These are phyloP conservation scores for Cymodocea nodosa DNA, from an alignment of 116 monocot species.

Conservation along the genomic window DNA sequence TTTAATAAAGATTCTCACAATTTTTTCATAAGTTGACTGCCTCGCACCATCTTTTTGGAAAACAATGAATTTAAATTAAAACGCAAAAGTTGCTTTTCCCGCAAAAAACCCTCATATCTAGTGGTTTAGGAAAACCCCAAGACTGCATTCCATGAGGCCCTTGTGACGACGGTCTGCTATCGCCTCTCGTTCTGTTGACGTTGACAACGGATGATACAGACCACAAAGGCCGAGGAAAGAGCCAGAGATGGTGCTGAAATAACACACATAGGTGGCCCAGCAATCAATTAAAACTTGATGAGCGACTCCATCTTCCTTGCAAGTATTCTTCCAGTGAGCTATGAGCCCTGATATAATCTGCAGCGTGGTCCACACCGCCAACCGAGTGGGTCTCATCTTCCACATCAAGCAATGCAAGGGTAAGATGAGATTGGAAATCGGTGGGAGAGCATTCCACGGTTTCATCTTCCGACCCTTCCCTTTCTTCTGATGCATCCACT, in stretches of 20 bases:
- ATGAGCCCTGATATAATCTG: slow-evolving; percentile 15
- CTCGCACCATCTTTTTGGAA: too few relatives aligned
- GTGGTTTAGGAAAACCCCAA: too few relatives aligned
- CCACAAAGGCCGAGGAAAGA: neutral
- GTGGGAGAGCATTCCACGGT: neutral
- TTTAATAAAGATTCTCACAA: too few relatives aligned
- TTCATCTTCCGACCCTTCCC: slow-evolving; percentile 14
- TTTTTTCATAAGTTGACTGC: too few relatives aligned
- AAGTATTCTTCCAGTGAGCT: slow-evolving; percentile 27
- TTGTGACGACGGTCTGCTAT: too few relatives aligned
- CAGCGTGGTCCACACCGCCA: slow-evolving; percentile 20
- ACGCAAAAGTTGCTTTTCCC: too few relatives aligned
- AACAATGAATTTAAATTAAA: too few relatives aligned
- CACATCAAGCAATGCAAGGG: slow-evolving; percentile 46
- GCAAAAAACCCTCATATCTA: too few relatives aligned
- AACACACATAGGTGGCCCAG: neutral
- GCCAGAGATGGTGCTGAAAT: neutral
- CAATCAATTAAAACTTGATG: slow-evolving; percentile 30
- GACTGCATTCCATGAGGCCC: too few relatives aligned
- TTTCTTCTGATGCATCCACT: slow-evolving; percentile 15
- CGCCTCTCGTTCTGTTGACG: neutral
- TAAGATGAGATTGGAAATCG: slow-evolving; percentile 42
- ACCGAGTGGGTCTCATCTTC: slow-evolving; percentile 34
- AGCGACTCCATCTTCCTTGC: slow-evolving; percentile 28
- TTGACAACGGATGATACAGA: neutral